Conservation (phyloP, 768 basidiomycete genomes). For the Russula sp. region DNA sequence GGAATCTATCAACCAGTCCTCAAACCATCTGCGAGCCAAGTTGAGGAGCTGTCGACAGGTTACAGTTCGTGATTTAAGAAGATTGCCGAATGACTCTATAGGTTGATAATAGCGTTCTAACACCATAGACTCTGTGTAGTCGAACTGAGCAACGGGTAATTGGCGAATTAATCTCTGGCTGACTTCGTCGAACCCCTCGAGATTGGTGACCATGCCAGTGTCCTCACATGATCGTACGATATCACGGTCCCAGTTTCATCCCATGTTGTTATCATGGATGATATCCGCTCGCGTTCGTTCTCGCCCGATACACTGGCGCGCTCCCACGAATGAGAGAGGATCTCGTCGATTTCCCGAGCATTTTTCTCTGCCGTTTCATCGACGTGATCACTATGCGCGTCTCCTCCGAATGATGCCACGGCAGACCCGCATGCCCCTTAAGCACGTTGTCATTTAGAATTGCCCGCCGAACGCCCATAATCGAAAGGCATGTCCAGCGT, state of each 20-base stretch:
- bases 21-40: too few species aligned
- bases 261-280: too few species aligned
- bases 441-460: not conserved
- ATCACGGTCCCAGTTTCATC: too few species aligned
- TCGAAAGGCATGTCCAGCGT: slow-evolving; percentile 2
- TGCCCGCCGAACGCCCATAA: not conserved
- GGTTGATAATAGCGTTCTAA: not conserved
- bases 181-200: not conserved
- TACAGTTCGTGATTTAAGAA: not conserved
- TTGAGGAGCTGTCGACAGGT: not conserved
- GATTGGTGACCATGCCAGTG: not conserved
- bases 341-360: not conserved
- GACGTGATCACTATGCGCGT: not conserved
- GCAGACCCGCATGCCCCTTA: not conserved
- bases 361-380: not conserved
- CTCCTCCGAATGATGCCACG: not conserved
- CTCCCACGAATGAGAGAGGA: not conserved
- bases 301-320: too few species aligned
- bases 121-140: rapidly evolving
- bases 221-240: not conserved
- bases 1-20: too few species aligned
- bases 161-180: not conserved
- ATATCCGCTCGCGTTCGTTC: too few species aligned
- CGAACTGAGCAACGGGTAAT: not conserved
- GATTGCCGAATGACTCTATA: not conserved